Conservation (phyloP, 305 asterid genomes). For the Salvia sclarea region DNA sequence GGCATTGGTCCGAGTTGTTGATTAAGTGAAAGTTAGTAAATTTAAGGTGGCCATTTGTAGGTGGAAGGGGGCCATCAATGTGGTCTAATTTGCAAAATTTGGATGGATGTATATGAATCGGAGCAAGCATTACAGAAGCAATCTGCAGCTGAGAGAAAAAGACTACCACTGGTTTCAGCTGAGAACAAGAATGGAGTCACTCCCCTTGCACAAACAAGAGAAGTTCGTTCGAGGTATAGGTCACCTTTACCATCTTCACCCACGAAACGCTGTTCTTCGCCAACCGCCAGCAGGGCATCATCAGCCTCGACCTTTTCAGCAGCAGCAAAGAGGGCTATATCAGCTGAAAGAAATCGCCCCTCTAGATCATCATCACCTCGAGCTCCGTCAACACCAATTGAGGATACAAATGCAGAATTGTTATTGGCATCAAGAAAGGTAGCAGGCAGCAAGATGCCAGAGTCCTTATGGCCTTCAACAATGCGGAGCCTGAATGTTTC, state of each 20-base stretch:
- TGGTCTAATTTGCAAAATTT: slow-evolving; percentile 52
- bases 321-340: slow-evolving; percentile 60
- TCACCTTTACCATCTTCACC: slow-evolving; percentile 65
- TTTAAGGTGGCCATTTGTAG: slow-evolving; percentile 28
- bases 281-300: slow-evolving; percentile 44
- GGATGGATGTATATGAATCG: slow-evolving; percentile 74
- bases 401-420: slow-evolving; percentile 56
- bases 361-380: slow-evolving; percentile 56
- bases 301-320: slow-evolving; percentile 39
- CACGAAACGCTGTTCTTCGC: slow-evolving; percentile 64
- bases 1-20: slow-evolving; percentile 33
- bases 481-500: slow-evolving; percentile 81
- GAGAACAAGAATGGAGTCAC: slow-evolving; percentile 64
- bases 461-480: slow-evolving; percentile 79
- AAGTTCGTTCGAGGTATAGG: slow-evolving; percentile 76
- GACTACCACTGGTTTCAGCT: slow-evolving; percentile 49
- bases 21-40: slow-evolving; percentile 35
- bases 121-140: slow-evolving; percentile 54
- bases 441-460: slow-evolving; percentile 58
- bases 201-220: slow-evolving; percentile 51
- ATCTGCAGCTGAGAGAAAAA: slow-evolving; percentile 45
- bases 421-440: slow-evolving; percentile 53
- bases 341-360: slow-evolving; percentile 71
- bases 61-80: slow-evolving; percentile 57
- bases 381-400: slow-evolving; percentile 67